phyloP scores from a whole-genome alignment of 1,284 basidiomycete genomes.

The Kalmanozyma brasiliensis region DNA sequence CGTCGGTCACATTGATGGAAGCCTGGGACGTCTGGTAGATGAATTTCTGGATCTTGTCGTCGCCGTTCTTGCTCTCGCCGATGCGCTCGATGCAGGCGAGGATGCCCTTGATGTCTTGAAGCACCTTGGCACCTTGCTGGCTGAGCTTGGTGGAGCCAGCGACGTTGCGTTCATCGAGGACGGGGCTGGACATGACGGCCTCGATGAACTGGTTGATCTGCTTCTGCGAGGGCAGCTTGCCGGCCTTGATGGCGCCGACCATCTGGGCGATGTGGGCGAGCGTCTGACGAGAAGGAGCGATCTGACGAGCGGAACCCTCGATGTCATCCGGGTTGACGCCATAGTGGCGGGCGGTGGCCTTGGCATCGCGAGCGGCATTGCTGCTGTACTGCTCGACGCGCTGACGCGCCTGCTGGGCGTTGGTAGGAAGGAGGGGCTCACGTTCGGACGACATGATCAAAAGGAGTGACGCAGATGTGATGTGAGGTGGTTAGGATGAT shows the following conservation, averaged over 20 bases:
- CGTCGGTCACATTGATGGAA: conserved; percentile 53
- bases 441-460: conserved; percentile 43
- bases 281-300: conserved; percentile 44
- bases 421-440: conserved; percentile 47
- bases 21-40: conserved; percentile 66
- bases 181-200: conserved; percentile 44
- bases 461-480: background rate
- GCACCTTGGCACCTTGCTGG: conserved; percentile 45
- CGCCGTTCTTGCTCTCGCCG: conserved; percentile 58
- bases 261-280: conserved; percentile 46
- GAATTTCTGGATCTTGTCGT: conserved; percentile 70
- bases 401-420: conserved; percentile 28
- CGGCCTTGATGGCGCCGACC: conserved; percentile 49
- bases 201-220: conserved; percentile 51
- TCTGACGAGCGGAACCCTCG: conserved; percentile 24
- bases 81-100: conserved; percentile 51
- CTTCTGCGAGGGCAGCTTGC: conserved; percentile 51
- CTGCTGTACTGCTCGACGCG: conserved; percentile 26
- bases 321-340: conserved; percentile 47
- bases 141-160: conserved; percentile 48
- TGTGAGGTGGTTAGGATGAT: background rate
- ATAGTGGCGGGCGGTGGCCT: conserved; percentile 37
- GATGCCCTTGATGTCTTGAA: conserved; percentile 54
- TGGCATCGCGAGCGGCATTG: conserved; percentile 38
- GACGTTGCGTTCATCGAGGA: conserved; percentile 49